These are phyloP conservation scores for Trametes maxima DNA, from an alignment of 768 basidiomycete species.

Conservation along the genomic window DNA sequence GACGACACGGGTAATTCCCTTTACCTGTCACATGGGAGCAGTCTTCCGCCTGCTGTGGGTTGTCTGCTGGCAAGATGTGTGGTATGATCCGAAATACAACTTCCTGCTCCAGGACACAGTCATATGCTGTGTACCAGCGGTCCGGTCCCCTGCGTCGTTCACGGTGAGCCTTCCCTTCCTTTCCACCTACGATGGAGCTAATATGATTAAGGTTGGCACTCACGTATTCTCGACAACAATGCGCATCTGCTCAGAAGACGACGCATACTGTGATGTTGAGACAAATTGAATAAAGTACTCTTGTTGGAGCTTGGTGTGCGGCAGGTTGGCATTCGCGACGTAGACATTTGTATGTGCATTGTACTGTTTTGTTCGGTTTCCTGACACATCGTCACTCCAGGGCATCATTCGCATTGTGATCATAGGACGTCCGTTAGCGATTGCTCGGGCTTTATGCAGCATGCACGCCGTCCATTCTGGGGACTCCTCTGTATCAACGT, in stretches of 20 bases:
- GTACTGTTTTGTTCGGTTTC: constrained; percentile 46
- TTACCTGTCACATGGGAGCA: constrained; percentile 40
- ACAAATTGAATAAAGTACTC: constrained; percentile 42
- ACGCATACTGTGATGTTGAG: constrained; percentile 42
- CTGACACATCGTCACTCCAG: constrained; percentile 44
- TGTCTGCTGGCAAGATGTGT: constrained; percentile 16
- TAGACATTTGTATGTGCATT: constrained; percentile 50
- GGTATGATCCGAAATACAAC: not conserved
- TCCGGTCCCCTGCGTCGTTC: not conserved
- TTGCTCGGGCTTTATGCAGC: constrained; percentile 6
- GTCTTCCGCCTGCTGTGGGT: constrained; percentile 28
- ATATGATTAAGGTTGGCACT: constrained; percentile 25
- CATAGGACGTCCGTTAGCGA: constrained; percentile 10
- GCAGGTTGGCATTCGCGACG: constrained; percentile 40
- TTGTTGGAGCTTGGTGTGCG: constrained; percentile 38
- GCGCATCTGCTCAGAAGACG: constrained; percentile 41
- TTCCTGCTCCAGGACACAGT: not conserved
- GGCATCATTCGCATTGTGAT: constrained; percentile 8
- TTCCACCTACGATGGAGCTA: not conserved
- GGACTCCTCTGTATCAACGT: not conserved
- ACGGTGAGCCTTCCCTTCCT: not conserved
- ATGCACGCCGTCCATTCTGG: not conserved
- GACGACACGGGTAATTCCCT: constrained; percentile 43
- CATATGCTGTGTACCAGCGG: not conserved
- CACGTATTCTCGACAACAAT: constrained; percentile 29